Base-by-base conservation (phyloP, 2,329 filamentous ascomycete genomes). In the Biscogniauxia marginata region DNA sequence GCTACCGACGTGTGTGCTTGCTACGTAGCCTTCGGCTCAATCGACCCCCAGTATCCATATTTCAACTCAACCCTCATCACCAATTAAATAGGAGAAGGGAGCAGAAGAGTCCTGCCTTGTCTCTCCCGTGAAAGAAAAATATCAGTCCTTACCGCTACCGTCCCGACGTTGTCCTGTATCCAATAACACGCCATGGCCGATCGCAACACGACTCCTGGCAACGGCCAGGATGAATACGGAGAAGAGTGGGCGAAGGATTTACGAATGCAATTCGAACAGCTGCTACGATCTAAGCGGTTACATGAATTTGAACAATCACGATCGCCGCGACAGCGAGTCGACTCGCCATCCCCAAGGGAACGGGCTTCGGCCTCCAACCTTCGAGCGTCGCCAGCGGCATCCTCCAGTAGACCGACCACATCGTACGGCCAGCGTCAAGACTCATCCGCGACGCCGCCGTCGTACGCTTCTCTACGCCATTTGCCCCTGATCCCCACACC, bases 271-370 rank as follows among this genome's bases (percentile, higher is more conserved):
- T 97, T 97, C 73, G 91, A 96, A 71, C 88, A 92, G 62, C 79
- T 96, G 58, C 81, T 98, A 69, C 88, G 90, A 72, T 91, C 90
- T 56, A 93, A 90, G 78, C 85, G 92, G 73, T 86, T 96, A 79
- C 93, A 91, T 71, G 90, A 93, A 62, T 81, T 97, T 50, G 86
- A 88, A 66, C 84, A 86, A 63, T 77, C 78, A 39, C 77, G 79
- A 39, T 78, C 80, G 54, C 85, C 86, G 30, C 79, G 82, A 59
- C 81, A 84, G 30, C 78, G 80, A 25, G 81, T 79, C 43, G 77
- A 79, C 50, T 88, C 87, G 34, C 87, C 79, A 44, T 77, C 78
- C 62, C 77, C 78, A 59, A 55, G 74, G 60, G 81, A 85, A 63
- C 75, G 76, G 53, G 70, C 78, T 0, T 84, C 84, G 3, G 79